Percentiles rank a stretch among this genome's conserved stretches.
Evolutionary conservation across 257 asterid species (phyloP).

Genomic region (Lantana camara): DNA sequence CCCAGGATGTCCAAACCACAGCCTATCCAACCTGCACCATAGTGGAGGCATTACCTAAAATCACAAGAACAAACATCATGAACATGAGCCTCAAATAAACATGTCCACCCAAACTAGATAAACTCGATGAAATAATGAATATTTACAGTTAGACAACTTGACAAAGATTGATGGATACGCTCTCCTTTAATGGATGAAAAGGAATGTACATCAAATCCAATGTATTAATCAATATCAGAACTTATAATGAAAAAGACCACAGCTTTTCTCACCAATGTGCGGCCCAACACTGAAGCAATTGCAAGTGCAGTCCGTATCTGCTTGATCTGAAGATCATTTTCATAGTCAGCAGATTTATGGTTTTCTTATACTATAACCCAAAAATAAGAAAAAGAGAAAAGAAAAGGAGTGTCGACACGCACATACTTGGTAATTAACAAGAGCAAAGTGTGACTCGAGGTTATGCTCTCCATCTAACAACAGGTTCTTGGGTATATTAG

Average conservation of each 20-base stretch:
- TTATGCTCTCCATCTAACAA: slow-evolving; percentile 86
- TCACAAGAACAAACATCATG: slow-evolving; percentile 68
- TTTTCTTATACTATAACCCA: not conserved
- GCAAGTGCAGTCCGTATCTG: slow-evolving; percentile 97
- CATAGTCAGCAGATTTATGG: slow-evolving; percentile 27
- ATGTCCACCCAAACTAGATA: slow-evolving; percentile 24
- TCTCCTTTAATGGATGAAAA: not conserved
- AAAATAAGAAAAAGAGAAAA: slow-evolving; percentile 4
- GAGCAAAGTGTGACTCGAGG: slow-evolving; percentile 87
- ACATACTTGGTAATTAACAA: slow-evolving; percentile 92
- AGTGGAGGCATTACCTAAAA: slow-evolving; percentile 99
- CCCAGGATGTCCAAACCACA: slow-evolving; percentile 99
- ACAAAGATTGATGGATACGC: not conserved
- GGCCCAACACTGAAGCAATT: slow-evolving; percentile 81
- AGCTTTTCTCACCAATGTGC: slow-evolving; percentile 77
- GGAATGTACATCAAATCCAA: too few relatives aligned
- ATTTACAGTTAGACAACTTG: slow-evolving; percentile 14
- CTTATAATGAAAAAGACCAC: slow-evolving; percentile 25
- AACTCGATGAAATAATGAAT: slow-evolving; percentile 8
- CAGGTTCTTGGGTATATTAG: slow-evolving; percentile 86
- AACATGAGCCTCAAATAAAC: slow-evolving; percentile 29
- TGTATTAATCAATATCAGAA: too few relatives aligned
- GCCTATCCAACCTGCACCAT: slow-evolving; percentile 99
- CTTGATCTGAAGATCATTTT: slow-evolving; percentile 62
- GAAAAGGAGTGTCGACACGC: slow-evolving; percentile 5